A percentile compares a stretch with the other conserved stretches of the same genome.
phyloP scores from a whole-genome alignment of 352 stramenopile genomes.

The Globisporangium canariense region DNA sequence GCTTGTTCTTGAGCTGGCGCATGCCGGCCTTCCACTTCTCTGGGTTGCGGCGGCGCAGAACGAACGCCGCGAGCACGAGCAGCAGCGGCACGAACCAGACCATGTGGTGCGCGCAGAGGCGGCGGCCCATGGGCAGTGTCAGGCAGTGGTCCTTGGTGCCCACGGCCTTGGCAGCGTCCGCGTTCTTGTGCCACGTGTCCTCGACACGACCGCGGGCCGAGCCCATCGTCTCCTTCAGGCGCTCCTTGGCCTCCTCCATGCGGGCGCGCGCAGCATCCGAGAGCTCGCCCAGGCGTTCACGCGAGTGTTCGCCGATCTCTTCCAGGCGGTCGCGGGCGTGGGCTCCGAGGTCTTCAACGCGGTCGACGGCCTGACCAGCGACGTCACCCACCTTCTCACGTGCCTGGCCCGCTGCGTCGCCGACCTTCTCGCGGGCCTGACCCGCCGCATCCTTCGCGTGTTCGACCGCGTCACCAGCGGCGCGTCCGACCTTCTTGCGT shows the following conservation, averaged over 20 bases:
- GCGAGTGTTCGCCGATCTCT: constrained; percentile 27
- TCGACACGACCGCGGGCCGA: constrained; percentile 32
- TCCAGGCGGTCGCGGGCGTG: constrained; percentile 33
- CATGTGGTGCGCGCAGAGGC: constrained; percentile 46
- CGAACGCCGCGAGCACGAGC: constrained; percentile 26
- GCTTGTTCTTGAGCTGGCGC: constrained; percentile 45
- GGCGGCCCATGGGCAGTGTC: constrained; percentile 28
- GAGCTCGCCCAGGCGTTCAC: constrained; percentile 23
- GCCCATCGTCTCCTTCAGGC: constrained; percentile 47
- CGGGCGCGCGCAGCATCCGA: constrained; percentile 20
- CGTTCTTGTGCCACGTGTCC: constrained; percentile 54
- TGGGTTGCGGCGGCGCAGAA: constrained; percentile 59
- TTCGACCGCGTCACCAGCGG: constrained; percentile 9
- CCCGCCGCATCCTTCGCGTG: constrained; percentile 19
- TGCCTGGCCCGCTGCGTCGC: constrained; percentile 18
- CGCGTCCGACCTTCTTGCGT: constrained; percentile 39
- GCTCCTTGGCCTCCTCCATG: constrained; percentile 34
- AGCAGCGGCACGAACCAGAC: constrained; percentile 45
- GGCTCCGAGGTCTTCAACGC: constrained; percentile 27
- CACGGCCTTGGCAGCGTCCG: constrained; percentile 43
- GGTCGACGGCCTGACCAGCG: constrained; percentile 5
- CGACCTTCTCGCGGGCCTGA: constrained; percentile 32
- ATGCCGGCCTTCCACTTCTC: constrained; percentile 62
- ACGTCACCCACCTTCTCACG: constrained; percentile 21
- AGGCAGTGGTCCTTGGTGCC: constrained; percentile 53